Evolutionary conservation across 2,329 filamentous ascomycete genomes (phyloP).

Genomic region (Diaporthe aspalathi): DNA sequence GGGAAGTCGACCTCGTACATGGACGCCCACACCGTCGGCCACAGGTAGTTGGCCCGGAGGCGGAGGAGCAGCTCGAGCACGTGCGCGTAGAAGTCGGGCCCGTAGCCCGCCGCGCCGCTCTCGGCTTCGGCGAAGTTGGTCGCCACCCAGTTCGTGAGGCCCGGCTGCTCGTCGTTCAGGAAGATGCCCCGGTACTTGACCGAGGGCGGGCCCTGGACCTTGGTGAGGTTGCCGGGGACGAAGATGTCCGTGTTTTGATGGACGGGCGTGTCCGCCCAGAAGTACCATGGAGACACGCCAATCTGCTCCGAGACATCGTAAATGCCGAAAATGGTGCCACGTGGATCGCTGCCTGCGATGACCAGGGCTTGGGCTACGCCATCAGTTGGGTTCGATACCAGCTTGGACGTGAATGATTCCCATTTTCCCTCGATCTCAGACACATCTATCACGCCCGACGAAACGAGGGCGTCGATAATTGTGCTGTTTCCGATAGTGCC

Average conservation of each 20-base stretch:
- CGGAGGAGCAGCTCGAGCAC: constrained; percentile 79
- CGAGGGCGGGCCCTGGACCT: constrained; percentile 68
- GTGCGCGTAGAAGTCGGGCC: constrained; percentile 73
- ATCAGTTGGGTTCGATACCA: constrained; percentile 68
- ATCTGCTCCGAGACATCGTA: constrained; percentile 81
- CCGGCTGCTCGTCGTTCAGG: constrained; percentile 77
- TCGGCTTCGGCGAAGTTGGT: constrained; percentile 55
- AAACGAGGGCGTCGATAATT: constrained; percentile 69
- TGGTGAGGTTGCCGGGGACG: constrained; percentile 57
- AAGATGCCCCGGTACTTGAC: constrained; percentile 78
- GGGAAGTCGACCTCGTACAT: constrained; percentile 80
- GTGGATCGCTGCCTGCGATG: constrained; percentile 73
- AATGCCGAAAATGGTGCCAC: constrained; percentile 76
- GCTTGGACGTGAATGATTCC: constrained; percentile 73
- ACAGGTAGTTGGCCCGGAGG: constrained; percentile 78
- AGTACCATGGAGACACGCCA: constrained; percentile 78
- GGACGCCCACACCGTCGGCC: constrained; percentile 73
- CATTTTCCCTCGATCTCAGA: constrained; percentile 70
- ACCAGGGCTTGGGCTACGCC: constrained; percentile 70
- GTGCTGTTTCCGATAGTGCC: constrained; percentile 75
- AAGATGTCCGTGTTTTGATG: constrained; percentile 65
- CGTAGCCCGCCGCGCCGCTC: constrained; percentile 60
- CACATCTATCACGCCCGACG: constrained; percentile 67
- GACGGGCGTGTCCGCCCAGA: constrained; percentile 72
- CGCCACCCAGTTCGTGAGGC: constrained; percentile 73